These are phyloP conservation scores for Solanum pennellii DNA, from an alignment of 257 asterid species.

Conservation along the genomic window DNA sequence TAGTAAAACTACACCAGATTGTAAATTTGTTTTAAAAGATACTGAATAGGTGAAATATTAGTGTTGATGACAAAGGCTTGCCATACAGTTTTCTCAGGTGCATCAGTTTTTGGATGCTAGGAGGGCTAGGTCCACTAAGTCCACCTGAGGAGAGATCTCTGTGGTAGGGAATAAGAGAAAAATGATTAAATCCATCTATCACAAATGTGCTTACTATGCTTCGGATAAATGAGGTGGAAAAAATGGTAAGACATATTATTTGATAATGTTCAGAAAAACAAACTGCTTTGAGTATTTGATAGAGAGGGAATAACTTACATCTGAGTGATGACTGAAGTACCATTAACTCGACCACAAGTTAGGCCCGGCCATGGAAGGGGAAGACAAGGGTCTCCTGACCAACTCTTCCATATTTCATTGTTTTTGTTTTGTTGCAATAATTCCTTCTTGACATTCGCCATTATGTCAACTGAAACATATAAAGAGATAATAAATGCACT, in stretches of 20 bases:
- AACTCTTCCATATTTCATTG: slow-evolving; percentile 30
- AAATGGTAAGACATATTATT: not conserved
- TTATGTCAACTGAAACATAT: slow-evolving; percentile 25
- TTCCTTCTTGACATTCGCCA: slow-evolving; percentile 44
- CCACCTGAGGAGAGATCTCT: slow-evolving; percentile 39
- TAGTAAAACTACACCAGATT: not conserved
- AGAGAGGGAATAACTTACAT: slow-evolving; percentile 32
- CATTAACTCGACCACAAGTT: slow-evolving; percentile 29
- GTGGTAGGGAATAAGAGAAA: not conserved
- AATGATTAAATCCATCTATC: not conserved
- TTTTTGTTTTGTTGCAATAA: slow-evolving; percentile 34
- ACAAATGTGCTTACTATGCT: not conserved
- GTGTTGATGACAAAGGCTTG: not conserved
- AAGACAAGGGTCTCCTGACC: slow-evolving; percentile 69
- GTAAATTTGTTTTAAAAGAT: not conserved
- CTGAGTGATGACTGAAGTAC: slow-evolving; percentile 25
- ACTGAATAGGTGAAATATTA: not conserved
- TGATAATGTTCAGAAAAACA: not conserved
- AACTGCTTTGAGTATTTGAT: not conserved
- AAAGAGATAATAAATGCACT: not conserved
- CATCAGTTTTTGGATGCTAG: slow-evolving; percentile 35
- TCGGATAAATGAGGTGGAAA: not conserved
- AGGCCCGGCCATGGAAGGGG: slow-evolving; percentile 65
- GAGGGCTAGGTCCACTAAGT: slow-evolving; percentile 44
- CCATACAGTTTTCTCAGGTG: slow-evolving; percentile 53